Base-by-base conservation (phyloP, 176 grass and related monocot genomes). In the Oryza coarctata region DNA sequence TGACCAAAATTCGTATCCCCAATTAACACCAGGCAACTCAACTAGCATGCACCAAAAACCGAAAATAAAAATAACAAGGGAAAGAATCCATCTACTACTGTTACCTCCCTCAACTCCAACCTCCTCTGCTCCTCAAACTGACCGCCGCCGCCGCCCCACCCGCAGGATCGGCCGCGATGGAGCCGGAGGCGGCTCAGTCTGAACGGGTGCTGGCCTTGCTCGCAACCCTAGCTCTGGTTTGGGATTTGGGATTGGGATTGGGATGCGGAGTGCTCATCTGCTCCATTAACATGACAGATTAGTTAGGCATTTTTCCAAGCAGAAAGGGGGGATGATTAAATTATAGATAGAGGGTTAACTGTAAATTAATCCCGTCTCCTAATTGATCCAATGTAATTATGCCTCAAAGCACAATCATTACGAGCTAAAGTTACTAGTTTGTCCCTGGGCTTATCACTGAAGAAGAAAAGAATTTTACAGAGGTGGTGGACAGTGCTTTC, bases 241-340 rank as follows among this genome's bases (percentile, higher is more conserved):
- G 81, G 81, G 70, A 50, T 55, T 55, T 22, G 49, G 81, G 70
- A 83, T 34, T 70, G 29, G 70, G 70, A 36, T 55, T 22, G 49
- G 81, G 70, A 83, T 34, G 81, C 39, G 70, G 70, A 36, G 60
- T 33, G 81, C 11, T 22, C 55, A 20, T 14, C 43, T 45, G 80
- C 40, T 50, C 39, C 47, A 34, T 6, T 47, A 28, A 83, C 80
- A 74, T 73, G 69, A 74, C 80, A 74, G 80, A 55, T 55, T 55
- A 55, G 49, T 22, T 55, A 47, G 28, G 63, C 34, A 31, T 41
- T 74, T 65, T 74, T 83, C 80, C 80, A 9, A 65, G 4, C 40
- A 44, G 36, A 57, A 63, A 71, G 3, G 41, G 3, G 17, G 6
- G 15, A 22, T 55, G 49, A 55, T 55, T 55, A 55, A 55, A 22